Evolutionary conservation across 1,139 yeast species (phyloP).

Genomic region (Scheffersomyces titani): DNA sequence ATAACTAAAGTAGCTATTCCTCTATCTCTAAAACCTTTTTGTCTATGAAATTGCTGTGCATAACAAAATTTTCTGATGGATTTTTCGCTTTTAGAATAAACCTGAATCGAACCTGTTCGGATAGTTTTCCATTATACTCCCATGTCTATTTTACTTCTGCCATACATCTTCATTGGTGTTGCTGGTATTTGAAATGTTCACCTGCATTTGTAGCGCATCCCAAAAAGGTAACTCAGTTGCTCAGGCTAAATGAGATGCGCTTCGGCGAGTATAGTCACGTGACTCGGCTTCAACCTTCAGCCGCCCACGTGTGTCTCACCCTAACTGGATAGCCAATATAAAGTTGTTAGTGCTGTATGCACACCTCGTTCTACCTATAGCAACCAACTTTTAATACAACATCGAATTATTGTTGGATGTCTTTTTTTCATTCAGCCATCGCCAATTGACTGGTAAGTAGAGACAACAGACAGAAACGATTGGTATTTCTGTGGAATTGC

Average conservation of each 20-base stretch:
- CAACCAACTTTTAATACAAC: background rate
- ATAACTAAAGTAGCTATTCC: too few species aligned
- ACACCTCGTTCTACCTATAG: background rate
- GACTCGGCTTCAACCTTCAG: background rate
- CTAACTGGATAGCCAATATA: background rate
- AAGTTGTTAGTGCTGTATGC: background rate
- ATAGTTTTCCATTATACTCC: too few species aligned
- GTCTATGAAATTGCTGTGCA: too few species aligned
- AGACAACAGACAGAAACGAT: background rate
- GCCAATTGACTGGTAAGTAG: background rate
- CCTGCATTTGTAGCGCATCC: too few species aligned
- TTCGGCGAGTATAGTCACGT: background rate
- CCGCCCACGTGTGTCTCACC: background rate
- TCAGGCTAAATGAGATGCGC: background rate
- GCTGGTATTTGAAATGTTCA: too few species aligned
- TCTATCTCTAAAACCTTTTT: too few species aligned
- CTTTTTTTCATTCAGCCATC: background rate
- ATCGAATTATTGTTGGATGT: background rate
- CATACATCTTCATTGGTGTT: too few species aligned
- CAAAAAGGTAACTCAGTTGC: background rate
- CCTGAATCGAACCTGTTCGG: too few species aligned
- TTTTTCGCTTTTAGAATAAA: too few species aligned
- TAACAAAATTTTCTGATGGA: too few species aligned
- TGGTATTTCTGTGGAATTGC: background rate
- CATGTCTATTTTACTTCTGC: too few species aligned